Percentiles rank a stretch among this genome's conserved stretches.
Evolutionary conservation across 257 asterid species (phyloP).

Genomic region (Solanum gracilifrons): DNA sequence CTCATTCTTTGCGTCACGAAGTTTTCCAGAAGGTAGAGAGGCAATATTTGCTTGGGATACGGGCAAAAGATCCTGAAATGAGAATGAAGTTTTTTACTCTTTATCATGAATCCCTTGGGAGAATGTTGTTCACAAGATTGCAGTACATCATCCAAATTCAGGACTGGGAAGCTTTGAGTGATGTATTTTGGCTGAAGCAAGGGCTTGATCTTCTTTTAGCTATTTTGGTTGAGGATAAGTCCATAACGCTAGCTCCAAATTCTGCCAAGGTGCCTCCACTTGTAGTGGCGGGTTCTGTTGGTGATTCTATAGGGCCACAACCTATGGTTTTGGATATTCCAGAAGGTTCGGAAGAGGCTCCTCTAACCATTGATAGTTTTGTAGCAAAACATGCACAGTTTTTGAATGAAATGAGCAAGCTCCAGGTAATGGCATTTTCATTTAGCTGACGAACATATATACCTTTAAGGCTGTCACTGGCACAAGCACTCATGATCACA

Average conservation of each 20-base stretch:
- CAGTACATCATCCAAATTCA: slow-evolving; percentile 89
- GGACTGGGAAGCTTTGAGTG: slow-evolving; percentile 98
- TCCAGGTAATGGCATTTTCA: slow-evolving; percentile 45
- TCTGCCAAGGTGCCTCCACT: slow-evolving; percentile 88
- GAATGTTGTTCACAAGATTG: slow-evolving; percentile 78
- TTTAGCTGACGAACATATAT: background rate
- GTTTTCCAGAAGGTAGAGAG: slow-evolving; percentile 98
- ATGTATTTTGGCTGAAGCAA: slow-evolving; percentile 98
- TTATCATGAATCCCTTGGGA: slow-evolving; percentile 85
- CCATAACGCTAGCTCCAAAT: slow-evolving; percentile 92
- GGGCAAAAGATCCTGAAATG: slow-evolving; percentile 84
- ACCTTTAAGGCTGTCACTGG: background rate
- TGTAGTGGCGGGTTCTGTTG: slow-evolving; percentile 33
- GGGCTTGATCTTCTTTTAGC: slow-evolving; percentile 99
- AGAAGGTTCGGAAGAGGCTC: slow-evolving; percentile 69
- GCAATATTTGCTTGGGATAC: slow-evolving; percentile 82
- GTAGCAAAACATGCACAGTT: slow-evolving; percentile 77
- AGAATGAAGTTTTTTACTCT: slow-evolving; percentile 74
- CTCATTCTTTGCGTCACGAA: slow-evolving; percentile 66
- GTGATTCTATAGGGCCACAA: slow-evolving; percentile 56
- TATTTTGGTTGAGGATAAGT: slow-evolving; percentile 84
- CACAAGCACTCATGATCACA: background rate
- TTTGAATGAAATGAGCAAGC: slow-evolving; percentile 80
- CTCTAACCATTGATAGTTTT: slow-evolving; percentile 71
- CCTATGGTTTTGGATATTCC: slow-evolving; percentile 72